These are phyloP conservation scores for Coriolopsis trogii DNA, from an alignment of 1,284 basidiomycete genomes.

Conservation along the genomic window DNA sequence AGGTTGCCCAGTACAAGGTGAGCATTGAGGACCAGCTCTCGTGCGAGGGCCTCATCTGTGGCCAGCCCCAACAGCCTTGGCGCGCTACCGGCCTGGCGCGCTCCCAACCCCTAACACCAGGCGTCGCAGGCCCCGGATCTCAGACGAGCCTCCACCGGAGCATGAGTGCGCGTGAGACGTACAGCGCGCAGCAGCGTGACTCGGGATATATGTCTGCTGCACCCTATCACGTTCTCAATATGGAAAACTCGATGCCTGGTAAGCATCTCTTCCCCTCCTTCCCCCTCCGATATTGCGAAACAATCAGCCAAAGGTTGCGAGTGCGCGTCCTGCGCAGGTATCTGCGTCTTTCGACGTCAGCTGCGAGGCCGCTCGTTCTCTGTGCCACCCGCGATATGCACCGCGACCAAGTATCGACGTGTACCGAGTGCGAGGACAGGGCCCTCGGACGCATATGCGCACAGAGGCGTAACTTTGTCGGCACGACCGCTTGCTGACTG, in stretches of 20 bases:
- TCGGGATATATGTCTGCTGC: conserved; percentile 9
- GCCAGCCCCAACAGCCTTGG: conserved; percentile 59
- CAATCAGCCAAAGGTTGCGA: no score
- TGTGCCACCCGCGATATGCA: neutral
- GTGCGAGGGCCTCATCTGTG: conserved; percentile 74
- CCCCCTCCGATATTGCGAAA: no score
- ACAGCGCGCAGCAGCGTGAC: conserved; percentile 22
- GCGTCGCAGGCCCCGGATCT: conserved; percentile 32
- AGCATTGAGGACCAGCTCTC: conserved; percentile 79
- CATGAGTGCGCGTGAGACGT: conserved; percentile 22
- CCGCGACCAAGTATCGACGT: conserved; percentile 6
- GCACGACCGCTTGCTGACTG: conserved; percentile 15
- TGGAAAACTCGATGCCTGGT: conserved; percentile 17
- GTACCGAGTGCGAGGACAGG: neutral
- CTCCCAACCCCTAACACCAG: conserved; percentile 22
- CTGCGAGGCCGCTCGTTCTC: no score
- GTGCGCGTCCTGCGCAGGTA: no score
- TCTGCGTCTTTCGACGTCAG: no score
- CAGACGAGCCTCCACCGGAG: conserved; percentile 26
- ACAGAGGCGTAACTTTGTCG: conserved; percentile 24
- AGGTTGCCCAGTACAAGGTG: conserved; percentile 79
- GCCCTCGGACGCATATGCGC: neutral
- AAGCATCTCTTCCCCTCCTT: conserved; percentile 13
- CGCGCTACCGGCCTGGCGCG: conserved; percentile 16
- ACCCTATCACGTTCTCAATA: conserved; percentile 18